Evolutionary conservation across 805 yeast species (phyloP), one percentile per base, ranked within the genome.

Genomic region (Cyberlindnera euphorbiiphila): DNA sequence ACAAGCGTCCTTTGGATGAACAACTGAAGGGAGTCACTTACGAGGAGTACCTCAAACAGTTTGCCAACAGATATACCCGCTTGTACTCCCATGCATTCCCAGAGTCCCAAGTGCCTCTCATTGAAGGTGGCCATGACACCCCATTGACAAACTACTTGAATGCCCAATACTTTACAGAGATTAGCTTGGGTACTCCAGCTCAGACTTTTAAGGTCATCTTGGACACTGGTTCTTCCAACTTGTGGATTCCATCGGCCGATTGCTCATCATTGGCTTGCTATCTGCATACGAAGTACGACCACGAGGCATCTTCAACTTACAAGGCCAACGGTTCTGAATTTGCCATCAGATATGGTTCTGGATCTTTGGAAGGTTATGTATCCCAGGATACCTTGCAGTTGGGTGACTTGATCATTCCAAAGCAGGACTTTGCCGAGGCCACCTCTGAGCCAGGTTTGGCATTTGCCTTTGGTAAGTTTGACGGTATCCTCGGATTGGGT

Each of bases 381-480:
- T 88, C 97, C 28, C 84, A 84, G 60, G 98, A 93, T 60, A 69
- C 79, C 29, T 66, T 93, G 53, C 68, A 75, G 44, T 67, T 93
- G 47, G 98, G 97, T 43, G 93, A 81, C 57, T 76, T 93, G 66
- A 65, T 70, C 39, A 89, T 93, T 57, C 83, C 88, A 50, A 68
- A 81, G 49, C 98, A 91, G 70, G 95, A 82, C 61, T 93, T 93
- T 60, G 98, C 95, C 44, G 98, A 93, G 72, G 91, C 96, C 47
- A 93, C 98, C 42, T 76, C 78, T 54, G 98, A 93, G 71, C 98
- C 98, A 29, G 98, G 98, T 40, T 75, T 93, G 51, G 93, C 97
- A 0, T 93, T 93, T 68, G 98, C 98, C 36, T 93, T 93, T 65
- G 98, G 96, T 64, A 91, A 93, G 68, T 93, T 93, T 61, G 98